Evolutionary conservation across 148 eudicot genomes (phyloP).

Genomic region (Rhododendron henanense): DNA sequence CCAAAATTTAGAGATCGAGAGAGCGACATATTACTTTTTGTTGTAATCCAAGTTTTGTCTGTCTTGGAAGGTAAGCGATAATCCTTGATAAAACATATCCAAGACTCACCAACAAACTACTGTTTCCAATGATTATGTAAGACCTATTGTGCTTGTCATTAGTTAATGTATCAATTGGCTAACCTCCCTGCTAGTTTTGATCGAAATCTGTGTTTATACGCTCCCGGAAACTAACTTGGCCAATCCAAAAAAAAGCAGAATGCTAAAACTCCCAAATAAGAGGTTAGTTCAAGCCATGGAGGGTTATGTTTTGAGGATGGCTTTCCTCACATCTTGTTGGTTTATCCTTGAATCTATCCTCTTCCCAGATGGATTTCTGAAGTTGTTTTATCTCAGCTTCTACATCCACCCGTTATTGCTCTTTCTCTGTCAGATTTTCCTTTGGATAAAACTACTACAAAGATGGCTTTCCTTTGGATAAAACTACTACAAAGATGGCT

Average conservation of each 20-base stretch:
- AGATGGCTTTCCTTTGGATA: conserved; percentile 19
- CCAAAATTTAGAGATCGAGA: neutral
- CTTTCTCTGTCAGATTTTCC: conserved; percentile 23
- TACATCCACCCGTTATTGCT: conserved; percentile 25
- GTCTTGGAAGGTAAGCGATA: neutral
- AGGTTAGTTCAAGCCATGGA: neutral
- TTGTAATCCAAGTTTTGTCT: neutral
- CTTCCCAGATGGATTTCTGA: conserved; percentile 29
- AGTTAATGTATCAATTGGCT: neutral
- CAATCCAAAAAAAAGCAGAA: neutral
- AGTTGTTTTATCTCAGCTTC: conserved; percentile 31
- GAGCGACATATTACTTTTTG: neutral
- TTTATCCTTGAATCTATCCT: conserved; percentile 22
- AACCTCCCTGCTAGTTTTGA: neutral
- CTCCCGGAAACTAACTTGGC: neutral
- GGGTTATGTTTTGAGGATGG: conserved; percentile 17
- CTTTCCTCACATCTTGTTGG: conserved; percentile 30
- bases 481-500: conserved; percentile 13
- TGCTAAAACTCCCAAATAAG: neutral
- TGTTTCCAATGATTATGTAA: neutral
- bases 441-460: conserved; percentile 21
- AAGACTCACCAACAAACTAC: neutral
- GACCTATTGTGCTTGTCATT: neutral
- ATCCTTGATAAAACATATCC: neutral
- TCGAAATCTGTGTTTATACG: neutral